Conservation (phyloP, 2,329 filamentous ascomycete genomes). For the Neoascochyta sp. region DNA sequence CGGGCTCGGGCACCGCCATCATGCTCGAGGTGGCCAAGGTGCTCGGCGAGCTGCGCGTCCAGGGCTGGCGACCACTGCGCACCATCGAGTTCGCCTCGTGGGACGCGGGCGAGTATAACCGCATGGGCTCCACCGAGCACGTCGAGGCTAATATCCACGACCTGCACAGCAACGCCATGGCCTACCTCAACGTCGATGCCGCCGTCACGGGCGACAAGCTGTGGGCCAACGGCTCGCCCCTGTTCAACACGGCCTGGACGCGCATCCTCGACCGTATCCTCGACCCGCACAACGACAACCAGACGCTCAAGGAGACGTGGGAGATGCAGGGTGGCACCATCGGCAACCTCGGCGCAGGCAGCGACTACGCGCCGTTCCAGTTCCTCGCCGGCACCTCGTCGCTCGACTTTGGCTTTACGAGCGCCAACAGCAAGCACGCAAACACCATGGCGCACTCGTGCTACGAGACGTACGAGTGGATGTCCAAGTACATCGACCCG, state of each 20-base stretch:
- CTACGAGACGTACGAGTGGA: constrained; percentile 88
- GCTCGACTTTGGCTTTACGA: constrained; percentile 73
- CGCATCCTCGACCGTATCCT: constrained; percentile 70
- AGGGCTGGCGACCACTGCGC: constrained; percentile 87
- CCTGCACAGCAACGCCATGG: constrained; percentile 70
- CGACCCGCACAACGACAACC: constrained; percentile 65
- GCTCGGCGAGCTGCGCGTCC: constrained; percentile 70
- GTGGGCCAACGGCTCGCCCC: constrained; percentile 72
- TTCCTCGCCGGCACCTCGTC: constrained; percentile 85
- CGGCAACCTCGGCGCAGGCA: constrained; percentile 66
- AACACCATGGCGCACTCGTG: constrained; percentile 72
- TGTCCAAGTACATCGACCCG: constrained; percentile 75
- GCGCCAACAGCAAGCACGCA: constrained; percentile 24
- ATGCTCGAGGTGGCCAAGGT: constrained; percentile 85
- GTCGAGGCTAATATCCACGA: constrained; percentile 78
- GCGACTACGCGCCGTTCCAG: constrained; percentile 88
- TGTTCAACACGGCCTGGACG: constrained; percentile 69
- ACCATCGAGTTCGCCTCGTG: constrained; percentile 96
- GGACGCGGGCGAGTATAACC: constrained; percentile 91
- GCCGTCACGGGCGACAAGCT: constrained; percentile 75
- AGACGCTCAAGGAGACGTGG: constrained; percentile 73
- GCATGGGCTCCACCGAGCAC: constrained; percentile 90
- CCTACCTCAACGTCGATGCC: constrained; percentile 87
- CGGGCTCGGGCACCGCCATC: constrained; percentile 80
- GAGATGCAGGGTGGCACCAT: constrained; percentile 58